phyloP scores from a whole-genome alignment of 768 basidiomycete species.

The Russula compacta region DNA sequence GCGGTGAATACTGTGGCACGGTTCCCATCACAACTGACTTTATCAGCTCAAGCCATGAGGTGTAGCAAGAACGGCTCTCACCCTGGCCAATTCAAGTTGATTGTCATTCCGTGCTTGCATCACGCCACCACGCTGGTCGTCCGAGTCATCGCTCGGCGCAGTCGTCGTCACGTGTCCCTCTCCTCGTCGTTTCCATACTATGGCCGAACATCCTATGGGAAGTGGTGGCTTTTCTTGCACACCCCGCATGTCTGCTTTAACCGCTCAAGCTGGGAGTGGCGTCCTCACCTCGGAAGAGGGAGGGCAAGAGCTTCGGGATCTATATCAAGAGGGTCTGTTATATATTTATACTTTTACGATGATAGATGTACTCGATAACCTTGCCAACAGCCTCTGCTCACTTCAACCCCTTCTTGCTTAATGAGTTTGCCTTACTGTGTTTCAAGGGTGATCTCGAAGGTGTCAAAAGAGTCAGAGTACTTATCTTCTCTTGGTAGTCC shows the following conservation, averaged over 20 bases:
- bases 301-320: slow-evolving; percentile 5
- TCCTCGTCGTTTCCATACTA: background rate
- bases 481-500: too few species aligned
- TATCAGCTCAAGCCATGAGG: too few species aligned
- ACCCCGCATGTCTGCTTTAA: background rate
- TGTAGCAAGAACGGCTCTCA: too few species aligned
- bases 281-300: background rate
- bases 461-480: background rate
- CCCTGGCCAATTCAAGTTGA: too few species aligned
- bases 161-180: too few species aligned
- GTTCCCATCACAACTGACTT: too few species aligned
- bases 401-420: background rate
- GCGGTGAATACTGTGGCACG: too few species aligned
- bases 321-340: background rate
- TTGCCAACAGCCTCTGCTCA: background rate
- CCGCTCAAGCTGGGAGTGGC: background rate
- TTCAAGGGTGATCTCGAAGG: background rate
- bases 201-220: background rate
- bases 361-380: background rate
- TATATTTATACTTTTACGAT: background rate
- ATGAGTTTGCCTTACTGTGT: background rate
- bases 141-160: too few species aligned
- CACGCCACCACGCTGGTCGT: too few species aligned
- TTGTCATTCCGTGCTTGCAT: too few species aligned
- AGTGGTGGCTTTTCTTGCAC: background rate